Base-by-base conservation (phyloP, 1,284 basidiomycete genomes). In the Apiotrichum sp. region DNA sequence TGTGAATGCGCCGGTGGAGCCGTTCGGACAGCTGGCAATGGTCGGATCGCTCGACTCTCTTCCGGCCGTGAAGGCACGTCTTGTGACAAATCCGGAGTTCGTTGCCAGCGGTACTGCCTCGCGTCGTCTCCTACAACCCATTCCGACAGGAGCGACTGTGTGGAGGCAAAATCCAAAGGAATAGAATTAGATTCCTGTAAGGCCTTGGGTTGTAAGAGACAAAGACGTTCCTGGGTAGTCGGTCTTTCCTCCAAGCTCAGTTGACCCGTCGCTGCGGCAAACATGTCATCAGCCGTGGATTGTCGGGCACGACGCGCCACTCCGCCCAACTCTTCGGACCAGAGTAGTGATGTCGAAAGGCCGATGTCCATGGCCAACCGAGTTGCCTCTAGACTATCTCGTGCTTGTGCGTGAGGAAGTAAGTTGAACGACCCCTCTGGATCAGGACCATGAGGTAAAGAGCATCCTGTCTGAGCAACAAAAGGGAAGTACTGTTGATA, bases 41-140 rank as follows among this genome's bases (percentile, higher is more conserved):
- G 46, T 14, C 48, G 41, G 13, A 40, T 52, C 11, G 29, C 3
- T 29, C 40, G 35, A 7, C 8, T 13, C 13, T 38, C 36, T 13
- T 64, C 63, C 67, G n/a, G 62, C 42, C 33, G 47, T 60, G 22
- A 22, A 22, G 14, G 35, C 4, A 38, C 2, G 22, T 22, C 47
- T 6, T 29, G 29, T 4, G 9, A 22, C 22, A 22, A 22, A 22
- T 22, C 22, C 22, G 22, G 22, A 22, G 22, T 22, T 22, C 22
- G 4, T 11, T 44, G 8, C 71, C 71, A 72, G 10, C 33, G 13
- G 47, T 66, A 66, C 8, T 45, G 22, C 2, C 2, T 14, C 6
- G 62, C 64, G 49, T 62, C 53, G 4, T 55, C 40, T 0, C 65
- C 65, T 2, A 66, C 2, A 3, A 40, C 56, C 71, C 71, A 73